Base-by-base conservation (phyloP, 1,284 basidiomycete genomes). In the Agaricales sp. region DNA sequence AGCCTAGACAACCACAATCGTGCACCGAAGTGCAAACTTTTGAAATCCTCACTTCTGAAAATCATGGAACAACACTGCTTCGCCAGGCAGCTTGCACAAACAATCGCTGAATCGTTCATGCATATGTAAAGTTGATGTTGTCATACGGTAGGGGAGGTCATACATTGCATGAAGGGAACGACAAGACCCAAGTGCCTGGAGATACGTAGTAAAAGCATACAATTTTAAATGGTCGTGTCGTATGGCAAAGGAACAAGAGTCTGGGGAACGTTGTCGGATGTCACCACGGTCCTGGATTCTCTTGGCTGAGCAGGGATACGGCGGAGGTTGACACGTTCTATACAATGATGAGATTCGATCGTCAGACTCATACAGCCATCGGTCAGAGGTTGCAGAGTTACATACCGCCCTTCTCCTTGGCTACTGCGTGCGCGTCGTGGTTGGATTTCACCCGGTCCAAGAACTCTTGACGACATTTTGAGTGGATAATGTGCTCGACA, bases 401-500 rank as follows among this genome's bases (percentile, higher is more conserved):
- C 86, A 71, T 64, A 92, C 90, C 84, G 63, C 92, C 92, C 74
- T 82, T 89, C 65, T 76, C 84, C 78, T 88, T 91, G 49, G 92
- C 92, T 63, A 79, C 87, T 59, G 68, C 82, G 67, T 92, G 93
- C 60, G 82, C 81, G 39, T 78, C 80, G 58, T 91, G 88, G 78
- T 99, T 99, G 56, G 75, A 71, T 82, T 96, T 88, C 65, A 99
- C 96, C 62, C 95, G 81, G 73, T 92, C 87, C 63, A 99, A 73
- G 78, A 99, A 99, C 73, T 98, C 94, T 73, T 97, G 88, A 66
- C 96, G 85, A 74, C 95, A 99, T 73, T 93, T 94, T 61, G 95
- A 98, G 83, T 99, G 96, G 63, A 76, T 82, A 72, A 99, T 77
- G 79, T 99, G 96, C 79, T 99, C 95, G 62, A 97, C 78, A 56